Percentiles rank a stretch among this genome's conserved stretches.
Evolutionary conservation across 768 basidiomycete genomes (phyloP).

Genomic region (Tylopilus rubrobrunneus): DNA sequence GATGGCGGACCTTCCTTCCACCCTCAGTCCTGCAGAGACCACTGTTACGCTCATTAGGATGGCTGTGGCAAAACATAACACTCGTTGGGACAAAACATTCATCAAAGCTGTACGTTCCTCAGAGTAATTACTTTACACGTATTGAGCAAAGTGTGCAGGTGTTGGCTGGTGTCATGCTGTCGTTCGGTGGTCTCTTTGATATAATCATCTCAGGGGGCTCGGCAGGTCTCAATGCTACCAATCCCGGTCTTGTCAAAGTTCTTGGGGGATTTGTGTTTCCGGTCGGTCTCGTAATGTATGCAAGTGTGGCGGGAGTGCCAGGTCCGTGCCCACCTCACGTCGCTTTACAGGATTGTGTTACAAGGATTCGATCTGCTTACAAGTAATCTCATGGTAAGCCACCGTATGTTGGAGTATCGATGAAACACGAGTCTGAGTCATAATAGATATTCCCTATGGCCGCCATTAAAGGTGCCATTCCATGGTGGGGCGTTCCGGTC

Average conservation of each 20-base stretch:
- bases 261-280: conserved; percentile 70
- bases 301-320: neutral
- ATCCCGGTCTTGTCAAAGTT: conserved; percentile 67
- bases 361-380: conserved; percentile 70
- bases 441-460: conserved; percentile 70
- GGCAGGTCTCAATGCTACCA: conserved; percentile 41
- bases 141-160: conserved; percentile 37
- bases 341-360: conserved; percentile 51
- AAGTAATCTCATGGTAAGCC: conserved; percentile 69
- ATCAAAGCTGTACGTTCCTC: conserved; percentile 59
- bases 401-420: neutral
- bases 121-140: neutral
- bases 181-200: conserved; percentile 66
- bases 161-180: conserved; percentile 67
- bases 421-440: neutral
- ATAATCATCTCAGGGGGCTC: conserved; percentile 62
- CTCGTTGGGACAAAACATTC: conserved; percentile 57
- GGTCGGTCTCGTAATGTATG: conserved; percentile 72
- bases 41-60: conserved; percentile 53
- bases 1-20: conserved; percentile 35
- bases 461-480: conserved; percentile 52
- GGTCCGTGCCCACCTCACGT: neutral
- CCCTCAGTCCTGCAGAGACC: conserved; percentile 57
- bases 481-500: conserved; percentile 64
- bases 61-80: conserved; percentile 60